Conservation (phyloP, 495 filamentous ascomycete species). For the Bacidia rubella region DNA sequence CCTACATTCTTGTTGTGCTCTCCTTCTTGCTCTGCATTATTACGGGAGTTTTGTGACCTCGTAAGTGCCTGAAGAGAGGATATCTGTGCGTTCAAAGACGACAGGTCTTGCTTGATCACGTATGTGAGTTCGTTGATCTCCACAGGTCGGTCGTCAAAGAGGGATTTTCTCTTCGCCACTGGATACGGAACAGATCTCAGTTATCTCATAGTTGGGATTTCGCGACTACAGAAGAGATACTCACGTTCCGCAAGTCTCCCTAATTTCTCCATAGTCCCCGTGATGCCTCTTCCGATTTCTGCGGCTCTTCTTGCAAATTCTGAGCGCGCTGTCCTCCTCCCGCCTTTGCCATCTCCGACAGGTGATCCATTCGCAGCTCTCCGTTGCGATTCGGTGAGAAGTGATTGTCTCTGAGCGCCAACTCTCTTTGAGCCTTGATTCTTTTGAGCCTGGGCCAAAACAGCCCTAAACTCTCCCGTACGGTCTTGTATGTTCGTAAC, state of each 20-base stretch:
- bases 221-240: neutral
- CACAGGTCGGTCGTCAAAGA: constrained; percentile 91
- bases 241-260: constrained; percentile 77
- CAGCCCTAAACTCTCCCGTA: constrained; percentile 83
- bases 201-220: neutral
- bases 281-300: constrained; percentile 81
- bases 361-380: constrained; percentile 52
- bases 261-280: constrained; percentile 83
- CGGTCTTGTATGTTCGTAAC: constrained; percentile 77
- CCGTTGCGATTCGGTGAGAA: constrained; percentile 62
- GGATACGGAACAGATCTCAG: neutral
- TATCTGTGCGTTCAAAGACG: constrained; percentile 78
- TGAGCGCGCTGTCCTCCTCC: constrained; percentile 36
- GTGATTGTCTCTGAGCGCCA: constrained; percentile 63
- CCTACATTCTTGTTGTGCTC: constrained; percentile 90
- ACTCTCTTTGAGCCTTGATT: constrained; percentile 55
- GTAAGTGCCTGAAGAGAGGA: constrained; percentile 61
- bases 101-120: constrained; percentile 94
- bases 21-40: constrained; percentile 63
- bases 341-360: constrained; percentile 28
- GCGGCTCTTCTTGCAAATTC: constrained; percentile 86
- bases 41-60: constrained; percentile 38
- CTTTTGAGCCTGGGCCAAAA: constrained; percentile 71
- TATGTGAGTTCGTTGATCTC: constrained; percentile 95
- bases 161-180: constrained; percentile 91